A percentile compares a stretch with the other conserved stretches of the same genome.
Conservation (phyloP, 139 green algal species). For the Micractinium sp. region DNA sequence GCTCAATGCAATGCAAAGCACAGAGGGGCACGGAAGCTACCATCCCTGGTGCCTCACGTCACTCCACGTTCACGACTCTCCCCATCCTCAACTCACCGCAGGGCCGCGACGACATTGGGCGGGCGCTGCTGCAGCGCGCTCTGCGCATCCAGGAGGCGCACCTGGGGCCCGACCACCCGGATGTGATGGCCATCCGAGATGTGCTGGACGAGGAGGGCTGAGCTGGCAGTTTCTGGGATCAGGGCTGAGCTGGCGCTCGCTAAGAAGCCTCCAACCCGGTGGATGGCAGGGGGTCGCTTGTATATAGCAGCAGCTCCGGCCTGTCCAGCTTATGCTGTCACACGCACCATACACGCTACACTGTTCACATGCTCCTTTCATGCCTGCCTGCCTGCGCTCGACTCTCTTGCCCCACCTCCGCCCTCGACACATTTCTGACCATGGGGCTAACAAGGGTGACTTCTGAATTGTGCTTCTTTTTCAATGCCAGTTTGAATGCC, state of each 20-base stretch:
- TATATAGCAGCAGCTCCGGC: too few relatives aligned
- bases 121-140: conserved; percentile 85
- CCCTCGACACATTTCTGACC: too few relatives aligned
- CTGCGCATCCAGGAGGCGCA: conserved; percentile 79
- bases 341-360: too few relatives aligned
- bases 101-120: conserved; percentile 76
- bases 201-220: conserved; percentile 71
- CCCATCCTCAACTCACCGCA: conserved; percentile 25
- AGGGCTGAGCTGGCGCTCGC: too few relatives aligned
- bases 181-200: conserved; percentile 92
- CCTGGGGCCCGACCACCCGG: conserved; percentile 87
- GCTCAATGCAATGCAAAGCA: not conserved
- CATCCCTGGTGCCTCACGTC: not conserved
- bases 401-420: too few relatives aligned
- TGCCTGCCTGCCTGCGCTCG: too few relatives aligned
- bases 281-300: too few relatives aligned
- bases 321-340: too few relatives aligned
- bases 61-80: not conserved
- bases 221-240: too few relatives aligned
- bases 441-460: too few relatives aligned
- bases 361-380: too few relatives aligned
- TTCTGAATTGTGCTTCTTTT: not conserved
- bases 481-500: not conserved
- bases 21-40: not conserved
- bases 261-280: too few relatives aligned